Evolutionary conservation across 2,329 filamentous ascomycete species (phyloP).

Genomic region (Fusarium decemcellulare): DNA sequence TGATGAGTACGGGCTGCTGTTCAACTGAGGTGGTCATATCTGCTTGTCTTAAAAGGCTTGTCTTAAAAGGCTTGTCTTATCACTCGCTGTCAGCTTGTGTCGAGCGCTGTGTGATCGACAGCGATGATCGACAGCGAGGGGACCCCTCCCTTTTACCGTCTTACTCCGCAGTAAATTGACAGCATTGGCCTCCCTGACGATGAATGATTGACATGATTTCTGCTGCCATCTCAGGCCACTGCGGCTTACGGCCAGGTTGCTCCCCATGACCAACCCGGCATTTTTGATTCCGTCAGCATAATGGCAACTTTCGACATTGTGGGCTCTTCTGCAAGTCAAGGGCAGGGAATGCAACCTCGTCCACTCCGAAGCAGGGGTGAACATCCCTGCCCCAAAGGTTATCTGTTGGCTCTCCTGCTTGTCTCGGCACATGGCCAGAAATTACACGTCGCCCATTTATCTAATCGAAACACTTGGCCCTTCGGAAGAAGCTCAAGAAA

Average conservation of each 20-base stretch:
- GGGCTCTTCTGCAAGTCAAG: not conserved
- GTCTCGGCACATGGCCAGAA: conserved; percentile 5
- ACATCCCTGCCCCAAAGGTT: not conserved
- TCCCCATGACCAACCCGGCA: not conserved
- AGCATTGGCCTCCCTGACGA: not conserved
- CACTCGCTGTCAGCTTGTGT: not conserved
- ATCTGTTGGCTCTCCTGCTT: conserved; percentile 4
- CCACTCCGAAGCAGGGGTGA: conserved; percentile 1
- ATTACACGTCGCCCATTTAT: conserved; percentile 14
- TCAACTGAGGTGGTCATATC: conserved; percentile 8
- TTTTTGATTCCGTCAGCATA: not conserved
- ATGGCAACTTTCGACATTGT: not conserved
- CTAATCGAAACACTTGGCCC: not conserved
- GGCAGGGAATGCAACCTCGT: not conserved
- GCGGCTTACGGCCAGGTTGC: not conserved
- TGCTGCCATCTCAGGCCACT: conserved; percentile 5
- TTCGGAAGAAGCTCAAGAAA: not conserved
- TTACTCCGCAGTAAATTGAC: conserved; percentile 1
- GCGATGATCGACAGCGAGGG: not conserved
- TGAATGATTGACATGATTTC: conserved; percentile 3
- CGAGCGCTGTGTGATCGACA: conserved; percentile 7
- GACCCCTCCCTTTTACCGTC: not conserved
- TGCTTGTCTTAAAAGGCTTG: not conserved
- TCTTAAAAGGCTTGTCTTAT: not conserved
- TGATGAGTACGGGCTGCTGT: conserved; percentile 50